Conservation (phyloP, 805 yeast genomes). For the Barnettozyma wickerhamii region DNA sequence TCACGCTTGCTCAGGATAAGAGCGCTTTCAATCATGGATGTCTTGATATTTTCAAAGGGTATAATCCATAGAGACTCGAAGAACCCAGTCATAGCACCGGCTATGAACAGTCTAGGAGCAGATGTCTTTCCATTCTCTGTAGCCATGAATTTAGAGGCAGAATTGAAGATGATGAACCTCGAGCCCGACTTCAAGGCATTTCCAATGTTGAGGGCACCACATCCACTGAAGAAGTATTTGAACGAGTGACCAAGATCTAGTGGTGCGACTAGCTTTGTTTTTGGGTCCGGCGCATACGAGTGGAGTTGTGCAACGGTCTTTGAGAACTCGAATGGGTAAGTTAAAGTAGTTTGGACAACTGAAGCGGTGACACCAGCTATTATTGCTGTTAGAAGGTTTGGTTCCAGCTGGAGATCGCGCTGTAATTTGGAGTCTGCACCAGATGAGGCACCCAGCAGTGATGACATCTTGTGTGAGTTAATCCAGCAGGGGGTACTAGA, state of each 20-base stretch:
- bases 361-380: slow-evolving; percentile 62
- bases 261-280: slow-evolving; percentile 13
- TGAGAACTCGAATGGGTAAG: slow-evolving; percentile 69
- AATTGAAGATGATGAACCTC: slow-evolving; percentile 70
- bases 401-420: slow-evolving; percentile 19
- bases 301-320: slow-evolving; percentile 63
- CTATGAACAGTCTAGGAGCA: slow-evolving; percentile 79
- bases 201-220: slow-evolving; percentile 73
- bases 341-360: slow-evolving; percentile 53
- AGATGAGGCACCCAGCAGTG: not conserved
- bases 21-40: slow-evolving; percentile 72
- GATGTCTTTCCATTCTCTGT: slow-evolving; percentile 55
- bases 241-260: slow-evolving; percentile 27
- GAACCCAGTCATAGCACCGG: slow-evolving; percentile 80
- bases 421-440: not conserved
- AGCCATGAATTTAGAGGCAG: slow-evolving; percentile 65
- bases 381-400: slow-evolving; percentile 52
- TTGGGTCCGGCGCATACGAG: slow-evolving; percentile 36
- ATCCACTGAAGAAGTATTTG: slow-evolving; percentile 49
- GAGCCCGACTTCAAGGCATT: slow-evolving; percentile 68
- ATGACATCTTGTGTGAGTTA: too few relatives aligned
- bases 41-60: slow-evolving; percentile 87
- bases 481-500: too few relatives aligned
- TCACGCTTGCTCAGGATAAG: slow-evolving; percentile 28
- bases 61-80: slow-evolving; percentile 78